Evolutionary conservation across 768 basidiomycete species (phyloP).

Genomic region (Hygrophorus russula): DNA sequence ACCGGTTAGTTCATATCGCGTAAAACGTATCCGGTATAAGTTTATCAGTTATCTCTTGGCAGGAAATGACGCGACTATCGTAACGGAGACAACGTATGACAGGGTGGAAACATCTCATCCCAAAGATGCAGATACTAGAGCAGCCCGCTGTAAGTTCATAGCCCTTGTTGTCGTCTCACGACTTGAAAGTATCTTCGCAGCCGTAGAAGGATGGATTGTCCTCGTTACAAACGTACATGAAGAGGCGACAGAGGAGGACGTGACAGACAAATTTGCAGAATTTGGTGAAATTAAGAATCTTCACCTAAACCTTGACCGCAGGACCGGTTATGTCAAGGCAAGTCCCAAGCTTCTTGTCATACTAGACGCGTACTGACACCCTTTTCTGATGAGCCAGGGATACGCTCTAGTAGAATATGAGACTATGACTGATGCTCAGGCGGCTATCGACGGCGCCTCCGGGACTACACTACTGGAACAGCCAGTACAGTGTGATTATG

Average conservation of each 20-base stretch:
- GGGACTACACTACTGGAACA: conserved; percentile 82
- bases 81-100: conserved; percentile 67
- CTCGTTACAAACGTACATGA: conserved; percentile 95
- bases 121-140: conserved; percentile 63
- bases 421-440: conserved; percentile 87
- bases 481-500: conserved; percentile 80
- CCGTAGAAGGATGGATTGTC: conserved; percentile 98
- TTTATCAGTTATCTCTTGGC: conserved; percentile 23
- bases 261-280: conserved; percentile 92
- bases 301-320: conserved; percentile 90
- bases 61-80: conserved; percentile 48
- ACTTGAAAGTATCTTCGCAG: conserved; percentile 29
- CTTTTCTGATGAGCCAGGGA: conserved; percentile 43
- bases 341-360: conserved; percentile 17
- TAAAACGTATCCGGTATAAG: not conserved
- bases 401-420: conserved; percentile 98
- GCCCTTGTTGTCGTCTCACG: conserved; percentile 2
- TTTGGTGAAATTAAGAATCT: conserved; percentile 97
- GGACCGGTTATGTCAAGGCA: conserved; percentile 94
- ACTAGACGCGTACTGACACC: conserved; percentile 1
- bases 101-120: conserved; percentile 60
- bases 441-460: conserved; percentile 84
- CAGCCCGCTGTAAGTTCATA: conserved; percentile 65
- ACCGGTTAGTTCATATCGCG: conserved; percentile 31
- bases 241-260: conserved; percentile 95